These are phyloP conservation scores for Trichophyton benhamiae DNA, from an alignment of 2,329 filamentous ascomycete species.

Conservation along the genomic window DNA sequence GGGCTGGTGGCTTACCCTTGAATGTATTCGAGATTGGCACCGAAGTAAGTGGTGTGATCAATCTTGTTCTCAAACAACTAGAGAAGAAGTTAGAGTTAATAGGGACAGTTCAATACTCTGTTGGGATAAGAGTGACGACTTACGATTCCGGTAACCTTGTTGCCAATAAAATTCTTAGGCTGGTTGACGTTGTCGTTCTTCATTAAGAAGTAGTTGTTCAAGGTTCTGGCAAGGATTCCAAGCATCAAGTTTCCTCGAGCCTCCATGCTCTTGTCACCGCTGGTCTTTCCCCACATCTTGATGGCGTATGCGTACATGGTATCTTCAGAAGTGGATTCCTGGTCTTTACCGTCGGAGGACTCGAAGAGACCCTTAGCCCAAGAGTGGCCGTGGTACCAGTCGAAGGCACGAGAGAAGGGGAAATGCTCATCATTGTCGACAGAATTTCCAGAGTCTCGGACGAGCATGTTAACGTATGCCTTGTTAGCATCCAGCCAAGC, in stretches of 20 bases:
- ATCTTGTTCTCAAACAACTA: slow-evolving; percentile 85
- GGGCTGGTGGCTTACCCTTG: slow-evolving; percentile 35
- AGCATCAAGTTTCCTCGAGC: slow-evolving; percentile 76
- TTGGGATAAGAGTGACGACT: slow-evolving; percentile 13
- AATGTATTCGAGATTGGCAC: slow-evolving; percentile 57
- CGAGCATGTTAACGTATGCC: slow-evolving; percentile 68
- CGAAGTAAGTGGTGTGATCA: slow-evolving; percentile 87
- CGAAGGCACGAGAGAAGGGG: slow-evolving; percentile 71
- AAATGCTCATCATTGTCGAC: slow-evolving; percentile 59
- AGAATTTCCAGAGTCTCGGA: slow-evolving; percentile 74
- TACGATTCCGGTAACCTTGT: slow-evolving; percentile 54
- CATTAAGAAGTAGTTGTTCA: slow-evolving; percentile 77
- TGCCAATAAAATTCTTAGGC: slow-evolving; percentile 64
- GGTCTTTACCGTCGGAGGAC: slow-evolving; percentile 43
- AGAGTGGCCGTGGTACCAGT: slow-evolving; percentile 90
- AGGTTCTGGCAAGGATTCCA: slow-evolving; percentile 58
- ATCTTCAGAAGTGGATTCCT: slow-evolving; percentile 82
- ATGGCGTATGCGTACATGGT: slow-evolving; percentile 74
- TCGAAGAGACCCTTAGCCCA: slow-evolving; percentile 60
- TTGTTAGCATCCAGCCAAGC: slow-evolving; percentile 61
- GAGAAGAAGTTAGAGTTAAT: not conserved
- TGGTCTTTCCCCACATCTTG: slow-evolving; percentile 84
- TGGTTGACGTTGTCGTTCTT: slow-evolving; percentile 55
- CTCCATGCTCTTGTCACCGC: slow-evolving; percentile 66
- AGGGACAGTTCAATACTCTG: not conserved